phyloP scores from a whole-genome alignment of 164 flowering plant species.

The Taxillus chinensis region DNA sequence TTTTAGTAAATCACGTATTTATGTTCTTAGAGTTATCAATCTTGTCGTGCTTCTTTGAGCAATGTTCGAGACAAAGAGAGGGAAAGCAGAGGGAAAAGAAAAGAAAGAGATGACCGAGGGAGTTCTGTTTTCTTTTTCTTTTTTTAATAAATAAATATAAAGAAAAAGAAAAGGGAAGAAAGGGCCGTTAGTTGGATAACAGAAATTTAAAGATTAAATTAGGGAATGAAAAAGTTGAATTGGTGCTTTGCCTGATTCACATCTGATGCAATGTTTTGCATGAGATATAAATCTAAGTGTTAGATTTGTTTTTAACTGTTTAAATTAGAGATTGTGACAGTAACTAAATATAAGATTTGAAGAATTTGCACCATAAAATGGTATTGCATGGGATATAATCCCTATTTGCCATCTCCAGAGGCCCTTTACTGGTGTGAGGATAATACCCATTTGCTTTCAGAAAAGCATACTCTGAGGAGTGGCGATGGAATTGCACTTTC shows the following conservation, averaged over 20 bases:
- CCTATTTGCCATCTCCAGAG: not conserved
- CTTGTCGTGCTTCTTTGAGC: slow-evolving; percentile 6
- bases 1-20: slow-evolving; percentile 12
- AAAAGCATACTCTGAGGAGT: slow-evolving; percentile 26
- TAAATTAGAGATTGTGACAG: too few species aligned
- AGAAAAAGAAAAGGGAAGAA: slow-evolving; percentile 1
- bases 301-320: too few species aligned
- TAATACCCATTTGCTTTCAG: slow-evolving; percentile 59
- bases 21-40: slow-evolving; percentile 4
- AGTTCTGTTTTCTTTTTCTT: not conserved
- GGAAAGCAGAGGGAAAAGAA: slow-evolving; percentile 7
- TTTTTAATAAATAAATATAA: not conserved
- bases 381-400: too few species aligned
- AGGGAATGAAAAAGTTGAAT: slow-evolving; percentile 31
- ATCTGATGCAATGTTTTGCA: too few species aligned
- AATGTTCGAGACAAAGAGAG: slow-evolving; percentile 7
- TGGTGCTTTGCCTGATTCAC: slow-evolving; percentile 4
- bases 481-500: slow-evolving; percentile 39
- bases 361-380: too few species aligned
- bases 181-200: slow-evolving; percentile 45
- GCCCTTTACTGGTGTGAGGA: slow-evolving; percentile 31
- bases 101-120: slow-evolving; percentile 2
- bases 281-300: too few species aligned
- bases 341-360: too few species aligned
- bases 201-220: slow-evolving; percentile 55